Base-by-base conservation (phyloP, 1,284 basidiomycete species). In the Veloboletus limbatus region DNA sequence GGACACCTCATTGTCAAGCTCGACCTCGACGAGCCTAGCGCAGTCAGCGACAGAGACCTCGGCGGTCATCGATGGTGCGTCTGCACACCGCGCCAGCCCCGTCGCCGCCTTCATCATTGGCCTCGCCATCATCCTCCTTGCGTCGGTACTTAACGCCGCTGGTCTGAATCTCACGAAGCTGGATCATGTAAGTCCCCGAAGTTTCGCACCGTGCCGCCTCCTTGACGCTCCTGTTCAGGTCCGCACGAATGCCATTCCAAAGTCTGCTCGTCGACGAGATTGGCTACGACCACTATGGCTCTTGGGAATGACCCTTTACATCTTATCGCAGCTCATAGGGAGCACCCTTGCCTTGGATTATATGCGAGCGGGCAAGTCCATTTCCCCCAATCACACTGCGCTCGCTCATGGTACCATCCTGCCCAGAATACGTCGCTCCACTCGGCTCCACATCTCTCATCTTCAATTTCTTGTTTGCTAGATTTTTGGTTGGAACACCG, bases 391-490 rank as follows among this genome's bases (percentile, higher is more conserved):
- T 18, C 17, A n/a, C 4, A 17, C 24, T 21, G 16, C 7, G 6
- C 28, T 25, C 24, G 6, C 30, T 53, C 25, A 48, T 37, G 21
- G n/a, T n/a, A n/a, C n/a, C 33, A 6, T 70, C 85, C 31, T 26
- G 25, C 18, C 4, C 55, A 87, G 87, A 91, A 81, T 90, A 89
- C 57, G 88, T 91, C 39, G 88, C 88, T 3, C 88, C 89, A 8
- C 74, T 92, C 8, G 88, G 89, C 17, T 89, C 88, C 3, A 85
- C 87, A 8, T 88, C 88, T 10, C 79, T 93, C 48, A 81, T 93
- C 46, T 93, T 93, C 72, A 93, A 93, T 66, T 91, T 92, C 60
- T 71, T 93, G 28, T 92, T 93, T 62, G 90, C 88, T 18, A 79
- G 85, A 54, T 85, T 90, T 57, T 76, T 92, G 52, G 84, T 90